Base-by-base conservation (phyloP, 768 basidiomycete species). In the Cystofilobasidium ferigula region DNA sequence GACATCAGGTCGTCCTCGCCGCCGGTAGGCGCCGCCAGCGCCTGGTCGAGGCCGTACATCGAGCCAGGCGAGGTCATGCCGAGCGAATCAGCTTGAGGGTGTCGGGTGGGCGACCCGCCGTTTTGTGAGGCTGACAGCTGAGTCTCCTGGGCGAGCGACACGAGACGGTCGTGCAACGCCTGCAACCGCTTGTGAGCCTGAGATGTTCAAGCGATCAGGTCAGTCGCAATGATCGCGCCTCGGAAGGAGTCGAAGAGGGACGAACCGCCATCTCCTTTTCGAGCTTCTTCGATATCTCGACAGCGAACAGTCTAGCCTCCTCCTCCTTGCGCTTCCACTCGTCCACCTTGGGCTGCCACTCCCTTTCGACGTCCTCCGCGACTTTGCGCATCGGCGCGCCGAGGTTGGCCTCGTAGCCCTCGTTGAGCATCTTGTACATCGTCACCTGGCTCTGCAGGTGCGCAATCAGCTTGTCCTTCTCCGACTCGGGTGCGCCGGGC, bases 401-500 rank as follows among this genome's bases (percentile, higher is more conserved):
- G 16, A 67, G 60, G 42, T 61, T 56, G 40, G 48, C 34, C 34
- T 67, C 65, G 56, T 67, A 67, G 18, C 65, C 65, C 13, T 67
- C 60, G 59, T 56, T 61, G 65, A 67, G 61, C 34, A 61, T 45
- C 32, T 38, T 26, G 32, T 48, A 36, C n/a, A 67, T 48, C n/a
- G 48, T 47, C 22, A 67, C 47, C 42, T 67, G 59, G 28, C 14
- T 22, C 56, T 67, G 59, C 26, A 67, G 42, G 12, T 48, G 48
- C 22, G 48, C 42, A 22, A 67, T 67, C 40, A 61, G 70, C 73
- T 80, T 82, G 70, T 91, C 86, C 73, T 91, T 89, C 68, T 87
- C 86, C 26, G 78, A 78, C 64, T 86, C 85, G 0, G 86, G 80
- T 30, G 86, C 85, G 61, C 83, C 82, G 0, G 82, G 77, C 0